These are phyloP conservation scores for Meyerozyma guilliermondii DNA, from an alignment of 1,139 yeast species.

Conservation along the genomic window DNA sequence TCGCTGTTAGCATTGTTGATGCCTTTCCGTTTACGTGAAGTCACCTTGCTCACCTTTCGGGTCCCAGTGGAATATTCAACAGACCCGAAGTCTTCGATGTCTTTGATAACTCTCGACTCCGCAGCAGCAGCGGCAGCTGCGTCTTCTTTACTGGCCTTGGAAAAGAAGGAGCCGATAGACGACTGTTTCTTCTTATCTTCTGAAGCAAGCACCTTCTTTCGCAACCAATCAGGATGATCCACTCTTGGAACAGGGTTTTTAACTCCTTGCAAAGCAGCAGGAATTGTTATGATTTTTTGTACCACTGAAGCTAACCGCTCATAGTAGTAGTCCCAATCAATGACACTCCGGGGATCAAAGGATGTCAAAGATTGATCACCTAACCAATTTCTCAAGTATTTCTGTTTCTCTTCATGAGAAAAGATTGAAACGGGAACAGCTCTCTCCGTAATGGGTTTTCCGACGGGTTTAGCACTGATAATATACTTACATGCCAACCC, in stretches of 20 bases:
- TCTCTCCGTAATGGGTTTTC: constrained; percentile 91
- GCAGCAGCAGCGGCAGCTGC: constrained; percentile 15
- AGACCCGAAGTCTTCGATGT: constrained; percentile 75
- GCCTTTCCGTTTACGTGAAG: constrained; percentile 35
- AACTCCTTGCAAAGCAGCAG: constrained; percentile 90
- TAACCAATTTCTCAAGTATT: constrained; percentile 81
- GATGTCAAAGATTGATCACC: constrained; percentile 72
- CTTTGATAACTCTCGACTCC: constrained; percentile 38
- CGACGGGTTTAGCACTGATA: constrained; percentile 77
- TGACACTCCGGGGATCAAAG: constrained; percentile 81
- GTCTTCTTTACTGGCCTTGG: constrained; percentile 30
- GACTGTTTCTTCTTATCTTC: constrained; percentile 73
- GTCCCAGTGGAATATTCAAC: constrained; percentile 15
- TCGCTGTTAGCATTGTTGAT: constrained; percentile 21
- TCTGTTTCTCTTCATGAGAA: constrained; percentile 66
- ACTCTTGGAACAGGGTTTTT: constrained; percentile 95
- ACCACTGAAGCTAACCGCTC: constrained; percentile 91
- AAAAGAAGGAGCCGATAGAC: constrained; percentile 55
- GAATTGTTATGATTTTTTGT: constrained; percentile 92
- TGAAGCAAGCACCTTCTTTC: constrained; percentile 50
- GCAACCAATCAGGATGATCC: constrained; percentile 92
- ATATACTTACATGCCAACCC: constrained; percentile 95
- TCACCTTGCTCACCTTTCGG: constrained; percentile 48
- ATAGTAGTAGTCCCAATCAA: constrained; percentile 92
- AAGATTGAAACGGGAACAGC: constrained; percentile 97